Conservation (phyloP, 2,329 filamentous ascomycete genomes). For the Byssothecium circinans region DNA sequence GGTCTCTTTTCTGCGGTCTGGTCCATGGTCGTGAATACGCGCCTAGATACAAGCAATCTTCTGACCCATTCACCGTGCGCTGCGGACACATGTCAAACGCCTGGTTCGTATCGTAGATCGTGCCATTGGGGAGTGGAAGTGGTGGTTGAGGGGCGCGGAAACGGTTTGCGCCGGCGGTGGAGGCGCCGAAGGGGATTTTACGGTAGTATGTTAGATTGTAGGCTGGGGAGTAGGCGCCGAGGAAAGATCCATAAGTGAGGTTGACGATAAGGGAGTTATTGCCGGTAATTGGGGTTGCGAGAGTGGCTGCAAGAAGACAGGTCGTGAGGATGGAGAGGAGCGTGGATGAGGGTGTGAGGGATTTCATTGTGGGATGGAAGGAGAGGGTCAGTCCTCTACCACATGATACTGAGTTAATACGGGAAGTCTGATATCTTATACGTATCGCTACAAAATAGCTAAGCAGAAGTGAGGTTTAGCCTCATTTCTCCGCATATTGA, state of each 20-base stretch:
- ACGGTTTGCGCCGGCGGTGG: conserved; percentile 59
- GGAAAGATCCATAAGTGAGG: conserved; percentile 49
- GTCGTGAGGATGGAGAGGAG: conserved; percentile 8
- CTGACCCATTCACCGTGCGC: conserved; percentile 57
- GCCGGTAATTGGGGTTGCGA: not conserved
- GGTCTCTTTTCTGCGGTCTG: conserved; percentile 2
- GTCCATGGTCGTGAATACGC: conserved; percentile 63
- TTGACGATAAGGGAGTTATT: conserved; percentile 20
- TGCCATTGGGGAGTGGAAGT: conserved; percentile 48
- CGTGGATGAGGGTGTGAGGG: conserved; percentile 4
- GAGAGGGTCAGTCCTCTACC: not conserved
- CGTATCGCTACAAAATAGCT: not conserved
- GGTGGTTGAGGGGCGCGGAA: conserved; percentile 65
- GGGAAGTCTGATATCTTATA: no score
- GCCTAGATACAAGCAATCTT: conserved; percentile 65
- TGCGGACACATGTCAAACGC: conserved; percentile 62
- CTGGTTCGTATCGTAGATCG: conserved; percentile 57
- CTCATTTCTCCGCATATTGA: conserved; percentile 31
- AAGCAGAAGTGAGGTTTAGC: conserved; percentile 13
- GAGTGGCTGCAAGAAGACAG: not conserved
- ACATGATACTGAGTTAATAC: no score
- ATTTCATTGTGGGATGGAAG: conserved; percentile 15
- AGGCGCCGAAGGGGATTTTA: conserved; percentile 63
- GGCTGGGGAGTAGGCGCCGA: conserved; percentile 53
- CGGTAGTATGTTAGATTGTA: conserved; percentile 64